Evolutionary conservation across 805 yeast genomes (phyloP), one percentile per base, ranked within the genome.

Genomic region (Metschnikowia aberdeeniae): DNA sequence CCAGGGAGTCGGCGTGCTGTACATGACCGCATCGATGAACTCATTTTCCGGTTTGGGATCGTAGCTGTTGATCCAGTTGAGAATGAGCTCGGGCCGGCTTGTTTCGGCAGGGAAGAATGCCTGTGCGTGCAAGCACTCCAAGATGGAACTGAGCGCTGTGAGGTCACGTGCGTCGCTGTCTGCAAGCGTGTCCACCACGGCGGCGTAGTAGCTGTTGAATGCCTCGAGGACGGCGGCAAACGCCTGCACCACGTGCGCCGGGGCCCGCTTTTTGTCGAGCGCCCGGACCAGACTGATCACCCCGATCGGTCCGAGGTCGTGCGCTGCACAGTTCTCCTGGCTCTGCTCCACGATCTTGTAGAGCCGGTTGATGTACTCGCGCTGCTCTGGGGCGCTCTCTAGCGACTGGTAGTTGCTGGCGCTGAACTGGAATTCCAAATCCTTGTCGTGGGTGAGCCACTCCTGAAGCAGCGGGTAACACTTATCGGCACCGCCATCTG

Each of bases 51-150:
- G 90, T 52, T 78, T 77, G 5, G 83, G 81, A 58, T 84, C 87
- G 27, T 83, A 81, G 45, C 79, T 72, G 57, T 86, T 86, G 22
- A 83, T 69, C 93, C 93, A 86, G 39, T 70, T 73, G 12, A 74
- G 62, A 30, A 81, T 61, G 33, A 71, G 57, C 39, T 68, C 67
- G 27, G 81, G 73, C 51, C 69, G 68, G 40, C 60, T 66, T 45
- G 71, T 66, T 10, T 63, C 58, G 13, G 70, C 67, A 1, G 50
- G 45, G 33, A 57, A 55, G 52, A 80, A 81, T 53, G 72, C 68
- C 31, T 78, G 60, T 0, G 86, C 78, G 40, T 74, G 73, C 24
- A 85, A 57, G 53, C 89, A 77, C 47, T 80, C 81, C 37, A 85
- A 56, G 6, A 85, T 76, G 46, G 73, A 71, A 28, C 76, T 57